Evolutionary conservation across 345 rosid genomes (phyloP).

Genomic region (Eucalyptus viminalis): DNA sequence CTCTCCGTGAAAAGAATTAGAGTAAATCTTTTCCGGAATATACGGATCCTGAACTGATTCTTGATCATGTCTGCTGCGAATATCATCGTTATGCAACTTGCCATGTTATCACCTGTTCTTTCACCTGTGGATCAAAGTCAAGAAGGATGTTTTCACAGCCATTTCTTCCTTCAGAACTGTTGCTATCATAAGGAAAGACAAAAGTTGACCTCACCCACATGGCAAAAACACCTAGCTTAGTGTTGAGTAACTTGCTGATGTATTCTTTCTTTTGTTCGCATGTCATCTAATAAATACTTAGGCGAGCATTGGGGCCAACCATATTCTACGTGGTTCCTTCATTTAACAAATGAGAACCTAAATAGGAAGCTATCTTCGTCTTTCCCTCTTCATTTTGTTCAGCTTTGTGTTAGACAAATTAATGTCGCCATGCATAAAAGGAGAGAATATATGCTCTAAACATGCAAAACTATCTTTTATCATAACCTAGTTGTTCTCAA

Average conservation of each 20-base stretch:
- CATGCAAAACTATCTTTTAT: neutral
- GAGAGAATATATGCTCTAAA: neutral
- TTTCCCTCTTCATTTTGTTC: neutral
- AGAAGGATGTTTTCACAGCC: neutral
- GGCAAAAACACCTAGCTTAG: neutral
- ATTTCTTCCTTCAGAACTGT: neutral
- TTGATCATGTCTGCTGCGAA: neutral
- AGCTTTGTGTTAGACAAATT: neutral
- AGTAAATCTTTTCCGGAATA: neutral
- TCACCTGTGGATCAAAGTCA: neutral
- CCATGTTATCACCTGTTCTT: neutral
- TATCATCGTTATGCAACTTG: neutral
- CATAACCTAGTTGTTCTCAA: neutral
- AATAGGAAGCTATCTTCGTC: neutral
- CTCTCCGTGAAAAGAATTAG: neutral
- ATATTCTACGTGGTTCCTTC: neutral
- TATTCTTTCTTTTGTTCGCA: neutral
- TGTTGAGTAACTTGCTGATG: neutral
- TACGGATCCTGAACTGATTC: neutral
- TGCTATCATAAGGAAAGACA: neutral
- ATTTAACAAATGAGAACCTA: neutral
- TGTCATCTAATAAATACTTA: neutral
- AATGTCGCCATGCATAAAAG: neutral
- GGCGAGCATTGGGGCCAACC: neutral
- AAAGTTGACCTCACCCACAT: neutral